A percentile compares a stretch with the other conserved stretches of the same genome.
phyloP scores from a whole-genome alignment of 495 filamentous ascomycete species.

The Jackrogersella multiformis region DNA sequence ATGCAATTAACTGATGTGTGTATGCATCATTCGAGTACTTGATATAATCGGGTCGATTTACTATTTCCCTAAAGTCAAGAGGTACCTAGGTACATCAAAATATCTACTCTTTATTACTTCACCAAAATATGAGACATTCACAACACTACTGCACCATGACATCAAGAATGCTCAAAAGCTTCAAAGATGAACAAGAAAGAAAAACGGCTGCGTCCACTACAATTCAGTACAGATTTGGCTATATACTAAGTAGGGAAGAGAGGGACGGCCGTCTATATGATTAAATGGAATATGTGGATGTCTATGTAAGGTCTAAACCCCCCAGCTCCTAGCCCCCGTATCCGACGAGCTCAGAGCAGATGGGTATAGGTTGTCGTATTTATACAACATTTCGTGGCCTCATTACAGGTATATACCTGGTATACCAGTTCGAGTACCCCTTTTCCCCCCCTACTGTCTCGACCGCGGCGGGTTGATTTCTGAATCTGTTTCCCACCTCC shows the following conservation, averaged over 20 bases:
- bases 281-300: slow-evolving; percentile 29
- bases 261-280: slow-evolving; percentile 27
- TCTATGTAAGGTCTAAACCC: slow-evolving; percentile 27
- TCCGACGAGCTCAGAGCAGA: neutral
- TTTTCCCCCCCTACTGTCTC: slow-evolving; percentile 12
- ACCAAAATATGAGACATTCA: neutral
- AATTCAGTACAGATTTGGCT: slow-evolving; percentile 34
- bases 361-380: slow-evolving; percentile 25
- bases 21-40: too few species aligned
- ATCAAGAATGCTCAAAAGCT: neutral
- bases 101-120: too few species aligned
- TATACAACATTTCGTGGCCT: slow-evolving; percentile 42
- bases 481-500: slow-evolving; percentile 8
- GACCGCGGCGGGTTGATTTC: slow-evolving; percentile 15
- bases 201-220: slow-evolving; percentile 29
- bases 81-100: too few species aligned
- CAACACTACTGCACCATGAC: neutral
- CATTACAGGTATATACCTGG: slow-evolving; percentile 32
- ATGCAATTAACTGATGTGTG: too few species aligned
- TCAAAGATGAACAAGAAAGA: slow-evolving; percentile 1
- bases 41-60: too few species aligned
- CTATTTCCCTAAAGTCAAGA: too few species aligned
- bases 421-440: slow-evolving; percentile 14
- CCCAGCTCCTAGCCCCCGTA: neutral
- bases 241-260: slow-evolving; percentile 32